Evolutionary conservation across 768 basidiomycete species (phyloP).

Genomic region (Pleurotus platypus): DNA sequence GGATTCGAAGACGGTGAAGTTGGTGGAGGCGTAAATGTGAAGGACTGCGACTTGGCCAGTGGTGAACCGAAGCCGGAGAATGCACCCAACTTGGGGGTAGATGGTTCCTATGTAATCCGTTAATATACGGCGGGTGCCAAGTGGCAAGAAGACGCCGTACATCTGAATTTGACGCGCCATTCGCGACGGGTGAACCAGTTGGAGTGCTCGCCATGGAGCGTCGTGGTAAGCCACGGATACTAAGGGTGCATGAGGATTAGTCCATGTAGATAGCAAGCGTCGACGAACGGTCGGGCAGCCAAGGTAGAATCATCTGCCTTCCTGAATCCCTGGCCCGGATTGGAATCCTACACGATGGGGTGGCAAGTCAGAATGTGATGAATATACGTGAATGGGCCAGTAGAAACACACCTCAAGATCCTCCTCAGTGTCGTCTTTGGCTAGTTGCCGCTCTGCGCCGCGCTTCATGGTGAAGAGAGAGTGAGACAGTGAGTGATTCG

Average conservation of each 20-base stretch:
- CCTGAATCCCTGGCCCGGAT: conserved; percentile 39
- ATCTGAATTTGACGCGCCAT: conserved; percentile 14
- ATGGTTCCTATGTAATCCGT: conserved; percentile 15
- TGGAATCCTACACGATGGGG: conserved; percentile 33
- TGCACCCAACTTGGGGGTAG: conserved; percentile 43
- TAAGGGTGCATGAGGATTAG: conserved; percentile 23
- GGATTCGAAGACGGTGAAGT: conserved; percentile 17
- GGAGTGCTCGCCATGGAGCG: conserved; percentile 25
- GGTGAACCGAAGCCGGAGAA: conserved; percentile 51
- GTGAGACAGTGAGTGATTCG: background rate
- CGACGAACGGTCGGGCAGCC: conserved; percentile 52
- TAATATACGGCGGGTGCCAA: conserved; percentile 7
- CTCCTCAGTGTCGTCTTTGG: conserved; percentile 50
- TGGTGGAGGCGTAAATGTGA: conserved; percentile 33
- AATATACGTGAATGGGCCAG: background rate
- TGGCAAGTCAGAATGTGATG: background rate
- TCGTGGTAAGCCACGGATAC: conserved; percentile 67
- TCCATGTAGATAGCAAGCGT: background rate
- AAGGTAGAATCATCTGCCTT: conserved; percentile 59
- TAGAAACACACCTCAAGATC: conserved; percentile 28
- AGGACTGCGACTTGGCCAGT: conserved; percentile 27
- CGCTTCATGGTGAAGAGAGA: conserved; percentile 53
- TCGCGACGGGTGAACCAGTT: conserved; percentile 21
- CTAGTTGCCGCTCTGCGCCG: conserved; percentile 67
- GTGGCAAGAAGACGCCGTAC: conserved; percentile 12